phyloP scores from a whole-genome alignment of 1,284 basidiomycete genomes.

The Sphaerobolus stellatus region DNA sequence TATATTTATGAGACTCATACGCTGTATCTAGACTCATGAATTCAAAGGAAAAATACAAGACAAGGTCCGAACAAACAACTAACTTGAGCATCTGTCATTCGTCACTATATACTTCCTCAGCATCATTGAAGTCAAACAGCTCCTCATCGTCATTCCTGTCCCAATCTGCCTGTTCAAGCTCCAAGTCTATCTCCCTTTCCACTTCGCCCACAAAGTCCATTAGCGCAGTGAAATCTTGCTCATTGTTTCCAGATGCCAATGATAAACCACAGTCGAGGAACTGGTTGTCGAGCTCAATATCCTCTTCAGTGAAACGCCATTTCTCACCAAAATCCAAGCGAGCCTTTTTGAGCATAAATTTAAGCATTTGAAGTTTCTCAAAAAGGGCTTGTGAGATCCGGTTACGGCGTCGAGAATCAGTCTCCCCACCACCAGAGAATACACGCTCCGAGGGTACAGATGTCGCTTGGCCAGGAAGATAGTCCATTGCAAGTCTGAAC shows the following conservation, averaged over 20 bases:
- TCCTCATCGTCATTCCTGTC: background rate
- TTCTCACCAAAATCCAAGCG: background rate
- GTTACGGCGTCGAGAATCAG: constrained; percentile 14
- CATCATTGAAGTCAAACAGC: background rate
- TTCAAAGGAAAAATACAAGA: too few relatives aligned
- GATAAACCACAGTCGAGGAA: background rate
- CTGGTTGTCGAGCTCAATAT: background rate
- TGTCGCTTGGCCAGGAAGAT: constrained; percentile 17
- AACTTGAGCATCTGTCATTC: background rate
- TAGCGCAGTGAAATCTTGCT: background rate
- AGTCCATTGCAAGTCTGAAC: constrained; percentile 22
- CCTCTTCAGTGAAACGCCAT: background rate
- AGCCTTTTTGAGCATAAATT: constrained; percentile 12
- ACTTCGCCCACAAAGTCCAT: background rate
- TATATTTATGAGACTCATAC: background rate
- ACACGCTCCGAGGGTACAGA: background rate
- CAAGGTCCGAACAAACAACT: too few relatives aligned
- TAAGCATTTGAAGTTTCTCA: constrained; percentile 27
- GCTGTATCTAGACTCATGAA: background rate
- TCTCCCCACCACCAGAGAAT: constrained; percentile 15
- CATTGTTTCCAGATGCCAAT: background rate
- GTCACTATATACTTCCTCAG: background rate
- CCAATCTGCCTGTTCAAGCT: background rate
- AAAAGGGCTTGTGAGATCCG: constrained; percentile 17
- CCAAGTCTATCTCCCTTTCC: background rate